A percentile compares a stretch with the other conserved stretches of the same genome.
Conservation (phyloP, 768 basidiomycete species). For the Favolaschia claudopus region DNA sequence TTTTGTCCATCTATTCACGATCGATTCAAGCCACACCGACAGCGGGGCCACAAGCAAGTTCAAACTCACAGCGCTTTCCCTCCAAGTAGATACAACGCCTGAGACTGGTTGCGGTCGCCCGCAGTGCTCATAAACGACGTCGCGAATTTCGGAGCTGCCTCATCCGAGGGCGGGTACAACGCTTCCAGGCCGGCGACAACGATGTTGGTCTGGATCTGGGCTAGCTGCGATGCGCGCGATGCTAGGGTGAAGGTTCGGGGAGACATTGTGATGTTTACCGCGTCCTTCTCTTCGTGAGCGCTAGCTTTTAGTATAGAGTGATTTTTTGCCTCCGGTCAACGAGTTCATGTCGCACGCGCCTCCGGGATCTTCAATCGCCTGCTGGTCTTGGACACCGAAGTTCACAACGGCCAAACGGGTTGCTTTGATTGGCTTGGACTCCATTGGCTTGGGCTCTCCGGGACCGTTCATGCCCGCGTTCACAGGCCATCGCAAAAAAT, state of each 20-base stretch:
- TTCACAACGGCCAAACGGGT: too few relatives aligned
- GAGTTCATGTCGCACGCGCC: too few relatives aligned
- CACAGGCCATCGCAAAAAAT: too few relatives aligned
- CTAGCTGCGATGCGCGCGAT: slow-evolving; percentile 87
- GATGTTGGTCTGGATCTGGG: slow-evolving; percentile 87
- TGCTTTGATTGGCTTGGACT: too few relatives aligned
- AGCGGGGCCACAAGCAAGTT: too few relatives aligned
- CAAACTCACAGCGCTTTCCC: slow-evolving; percentile 22
- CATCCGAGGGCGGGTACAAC: slow-evolving; percentile 56
- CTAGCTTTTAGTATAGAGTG: too few relatives aligned
- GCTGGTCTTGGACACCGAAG: too few relatives aligned
- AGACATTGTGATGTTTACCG: slow-evolving; percentile 22
- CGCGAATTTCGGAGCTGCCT: slow-evolving; percentile 30
- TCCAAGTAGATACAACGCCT: slow-evolving; percentile 39
- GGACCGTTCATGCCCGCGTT: too few relatives aligned
- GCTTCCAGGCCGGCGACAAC: slow-evolving; percentile 71
- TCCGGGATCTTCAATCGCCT: too few relatives aligned
- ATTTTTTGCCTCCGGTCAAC: slow-evolving; percentile 10
- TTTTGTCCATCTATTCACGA: slow-evolving; percentile 96
- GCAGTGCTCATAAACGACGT: slow-evolving; percentile 49
- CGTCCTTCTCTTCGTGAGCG: too few relatives aligned
- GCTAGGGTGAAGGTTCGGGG: slow-evolving; percentile 75
- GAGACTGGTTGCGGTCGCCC: slow-evolving; percentile 78
- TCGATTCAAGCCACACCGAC: too few relatives aligned
- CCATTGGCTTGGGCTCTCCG: too few relatives aligned